Base-by-base conservation (phyloP, 805 yeast species). In the Osmozyma mogii region DNA sequence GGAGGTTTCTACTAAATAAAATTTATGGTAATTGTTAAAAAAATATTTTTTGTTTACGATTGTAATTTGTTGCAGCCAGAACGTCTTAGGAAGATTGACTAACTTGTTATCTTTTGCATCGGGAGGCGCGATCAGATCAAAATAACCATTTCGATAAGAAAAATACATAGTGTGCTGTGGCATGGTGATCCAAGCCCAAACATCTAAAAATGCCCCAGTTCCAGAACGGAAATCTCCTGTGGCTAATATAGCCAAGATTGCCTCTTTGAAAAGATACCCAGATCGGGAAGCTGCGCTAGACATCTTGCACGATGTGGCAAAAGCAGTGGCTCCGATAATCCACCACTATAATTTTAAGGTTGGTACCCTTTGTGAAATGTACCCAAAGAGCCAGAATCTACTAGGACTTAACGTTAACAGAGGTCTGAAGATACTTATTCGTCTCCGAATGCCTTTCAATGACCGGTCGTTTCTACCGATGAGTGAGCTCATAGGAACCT, bases 381-480 rank as follows among this genome's bases (percentile, higher is more conserved):
- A 62, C 38, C 97, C 97, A 3, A 77, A 70, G 37, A 65, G 72
- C 44, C 61, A 69, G 3, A 54, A 65, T 10, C 56, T 89, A 13
- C 56, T 88, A 9, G 97, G 97, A 0, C 56, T 87, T 39, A 89
- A 89, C 52, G 85, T 85, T 6, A 84, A 84, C 48, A 55, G 56
- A 5, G 97, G 97, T 1, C 60, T 60, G 35, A 81, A 80, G 49
- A 75, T 89, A 12, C 67, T 79, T 49, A 47, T 89, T 8, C 52
- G 96, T 34, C 58, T 89, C 20, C 61, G 97, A 33, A 68, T 70
- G 17, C 72, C 75, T 5, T 51, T 58, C 13, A 71, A 80, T 43
- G 54, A 53, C n/a, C 32, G 52, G 9, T 53, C 50, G 52, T 87
- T 88, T 49, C 49, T 76, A 12, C 78, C 87, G 1, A 57, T 78